Evolutionary conservation across 2,329 filamentous ascomycete genomes (phyloP).

Genomic region (Penicillium sp.): DNA sequence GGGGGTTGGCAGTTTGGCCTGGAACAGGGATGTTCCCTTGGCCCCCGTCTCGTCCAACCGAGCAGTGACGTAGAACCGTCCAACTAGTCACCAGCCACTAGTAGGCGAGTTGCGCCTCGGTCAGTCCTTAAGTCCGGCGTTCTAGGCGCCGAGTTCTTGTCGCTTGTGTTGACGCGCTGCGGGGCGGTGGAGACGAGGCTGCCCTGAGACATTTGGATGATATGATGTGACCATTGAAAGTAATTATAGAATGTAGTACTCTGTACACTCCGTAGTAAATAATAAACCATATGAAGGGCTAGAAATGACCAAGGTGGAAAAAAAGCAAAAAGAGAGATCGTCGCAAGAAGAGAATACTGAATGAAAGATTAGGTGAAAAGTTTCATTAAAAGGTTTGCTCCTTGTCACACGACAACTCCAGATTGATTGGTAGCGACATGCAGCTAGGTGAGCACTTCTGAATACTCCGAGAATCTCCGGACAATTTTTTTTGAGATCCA

Average conservation of each 20-base stretch:
- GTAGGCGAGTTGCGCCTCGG: neutral
- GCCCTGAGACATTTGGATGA: neutral
- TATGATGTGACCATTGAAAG: neutral
- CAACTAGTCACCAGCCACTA: neutral
- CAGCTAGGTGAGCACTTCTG: constrained; percentile 10
- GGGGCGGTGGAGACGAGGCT: constrained; percentile 15
- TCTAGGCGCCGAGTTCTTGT: constrained; percentile 18
- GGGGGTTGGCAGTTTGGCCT: neutral
- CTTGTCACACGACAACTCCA: constrained; percentile 17
- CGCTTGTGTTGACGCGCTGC: constrained; percentile 24
- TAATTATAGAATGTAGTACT: no score
- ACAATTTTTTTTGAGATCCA: neutral
- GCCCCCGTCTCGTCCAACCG: constrained; percentile 5
- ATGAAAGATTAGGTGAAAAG: no score
- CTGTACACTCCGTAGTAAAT: no score
- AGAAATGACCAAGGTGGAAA: no score
- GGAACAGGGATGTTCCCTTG: constrained; percentile 13
- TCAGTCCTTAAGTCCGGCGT: neutral
- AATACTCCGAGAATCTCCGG: constrained; percentile 12
- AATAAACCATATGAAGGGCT: no score
- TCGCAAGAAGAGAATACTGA: neutral
- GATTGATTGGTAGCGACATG: constrained; percentile 17
- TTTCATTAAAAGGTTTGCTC: neutral
- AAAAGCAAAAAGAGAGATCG: neutral
- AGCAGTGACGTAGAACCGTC: constrained; percentile 1